Percentiles rank a stretch among this genome's conserved stretches.
Conservation (phyloP, 208 protist genomes). For the Leishmania lainsoni region DNA sequence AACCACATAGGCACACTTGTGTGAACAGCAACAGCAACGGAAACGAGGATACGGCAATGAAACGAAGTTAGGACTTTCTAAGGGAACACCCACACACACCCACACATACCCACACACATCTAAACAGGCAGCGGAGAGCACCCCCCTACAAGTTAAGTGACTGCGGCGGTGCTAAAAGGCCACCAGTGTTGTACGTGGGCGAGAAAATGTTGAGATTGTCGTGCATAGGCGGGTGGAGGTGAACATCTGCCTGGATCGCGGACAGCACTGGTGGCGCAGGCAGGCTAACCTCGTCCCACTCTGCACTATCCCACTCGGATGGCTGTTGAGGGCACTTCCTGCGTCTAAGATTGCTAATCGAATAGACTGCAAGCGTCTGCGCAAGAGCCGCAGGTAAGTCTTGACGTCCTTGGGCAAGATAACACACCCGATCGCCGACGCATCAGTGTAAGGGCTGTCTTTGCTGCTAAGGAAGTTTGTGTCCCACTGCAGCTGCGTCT, state of each 20-base stretch:
- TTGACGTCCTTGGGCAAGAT: slow-evolving; percentile 25
- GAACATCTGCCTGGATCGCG: not conserved
- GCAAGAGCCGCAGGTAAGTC: slow-evolving; percentile 26
- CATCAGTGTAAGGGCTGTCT: slow-evolving; percentile 20
- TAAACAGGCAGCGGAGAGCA: not conserved
- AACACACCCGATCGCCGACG: slow-evolving; percentile 3
- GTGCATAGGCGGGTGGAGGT: slow-evolving; percentile 5
- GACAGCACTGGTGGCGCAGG: slow-evolving; percentile 1
- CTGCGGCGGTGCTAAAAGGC: slow-evolving; percentile 47
- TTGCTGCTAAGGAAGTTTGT: slow-evolving; percentile 24
- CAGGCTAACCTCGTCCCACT: slow-evolving; percentile 10
- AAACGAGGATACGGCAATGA: not conserved
- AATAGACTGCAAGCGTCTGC: slow-evolving; percentile 23
- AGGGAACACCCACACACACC: not conserved
- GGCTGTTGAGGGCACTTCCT: slow-evolving; percentile 22
- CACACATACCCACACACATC: not conserved
- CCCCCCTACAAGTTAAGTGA: slow-evolving; percentile 25
- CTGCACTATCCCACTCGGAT: slow-evolving; percentile 20
- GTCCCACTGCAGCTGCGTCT: slow-evolving; percentile 37
- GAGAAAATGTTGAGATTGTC: slow-evolving; percentile 48
- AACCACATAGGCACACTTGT: not conserved
- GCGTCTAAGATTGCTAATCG: slow-evolving; percentile 33
- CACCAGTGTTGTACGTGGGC: slow-evolving; percentile 43
- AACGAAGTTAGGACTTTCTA: not conserved
- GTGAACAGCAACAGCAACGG: not conserved